Base-by-base conservation (phyloP, 73 alveolate species). In the Paramecium pentaurelia region DNA sequence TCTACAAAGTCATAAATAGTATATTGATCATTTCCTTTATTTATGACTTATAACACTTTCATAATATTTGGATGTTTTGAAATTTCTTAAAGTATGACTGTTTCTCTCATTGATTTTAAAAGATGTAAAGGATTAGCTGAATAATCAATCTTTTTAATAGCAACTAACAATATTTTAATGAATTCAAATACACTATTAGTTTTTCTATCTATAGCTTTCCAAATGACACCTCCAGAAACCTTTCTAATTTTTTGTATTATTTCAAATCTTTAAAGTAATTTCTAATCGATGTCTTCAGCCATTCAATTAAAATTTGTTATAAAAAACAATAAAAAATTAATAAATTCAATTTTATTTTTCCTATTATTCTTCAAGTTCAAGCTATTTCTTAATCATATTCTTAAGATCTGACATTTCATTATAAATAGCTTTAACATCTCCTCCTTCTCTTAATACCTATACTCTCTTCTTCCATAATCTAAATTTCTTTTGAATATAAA, bases 381-480 rank as follows among this genome's bases (percentile, higher is more conserved):
- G n/a, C 30, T 80, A 20, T 14, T 22, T 80, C 54, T 80, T 80
- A 12, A 80, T 80, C 91, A 80, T 80, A 80, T 80, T 80, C 54
- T 80, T 80, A 18, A 80, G 25, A 80, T 80, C 91, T 25, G 91
- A 80, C 91, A 80, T 80, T 45, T 80, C 91, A 49, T 80, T 80
- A 11, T 42, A 80, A 18, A 80, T 80, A 12, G 71, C 51, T 20
- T 47, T 47, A 44, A 80, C 91, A 80, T 80, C 91, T 10, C 91
- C 91, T 44, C 91, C 91, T 44, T 80, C 91, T 80, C 58, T 42
- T 20, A 25, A 16, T 20, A 80, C 58, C 34, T 80, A 10, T n/a
- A 80, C 75, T 49, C 75, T 80, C 49, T 42, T 80, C 18, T 80
- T 80, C 91, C 91, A 80, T 3, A 80, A 34, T 8, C 91, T 6